phyloP scores from a whole-genome alignment of 345 rosid genomes.

The Dipteronia sinensis region DNA sequence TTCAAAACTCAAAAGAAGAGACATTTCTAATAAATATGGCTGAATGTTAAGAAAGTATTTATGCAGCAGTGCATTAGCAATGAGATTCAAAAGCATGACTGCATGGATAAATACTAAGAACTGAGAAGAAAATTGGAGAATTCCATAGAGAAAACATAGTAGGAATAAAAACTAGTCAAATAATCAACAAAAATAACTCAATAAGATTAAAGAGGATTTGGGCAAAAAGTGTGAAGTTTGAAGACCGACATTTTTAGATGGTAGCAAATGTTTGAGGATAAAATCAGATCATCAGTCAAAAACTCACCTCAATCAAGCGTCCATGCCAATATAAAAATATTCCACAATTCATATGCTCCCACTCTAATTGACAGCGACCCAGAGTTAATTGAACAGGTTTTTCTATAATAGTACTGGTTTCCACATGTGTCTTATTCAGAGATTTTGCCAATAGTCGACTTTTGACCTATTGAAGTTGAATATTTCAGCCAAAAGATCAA shows the following conservation, averaged over 20 bases:
- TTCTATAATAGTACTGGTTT: conserved; percentile 23
- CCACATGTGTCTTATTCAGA: conserved; percentile 25
- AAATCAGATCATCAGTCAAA: not conserved
- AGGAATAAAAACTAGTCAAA: not conserved
- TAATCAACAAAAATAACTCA: not conserved
- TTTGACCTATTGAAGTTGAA: conserved; percentile 29
- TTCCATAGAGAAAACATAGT: too few relatives aligned
- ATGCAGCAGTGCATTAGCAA: not conserved
- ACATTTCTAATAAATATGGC: not conserved
- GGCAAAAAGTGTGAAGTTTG: not conserved
- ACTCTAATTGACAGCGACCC: conserved; percentile 42
- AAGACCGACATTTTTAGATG: not conserved
- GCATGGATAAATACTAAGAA: too few relatives aligned
- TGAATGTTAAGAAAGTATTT: not conserved
- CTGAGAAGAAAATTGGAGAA: too few relatives aligned
- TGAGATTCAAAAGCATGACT: too few relatives aligned
- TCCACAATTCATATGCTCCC: conserved; percentile 40
- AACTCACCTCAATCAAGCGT: conserved; percentile 38
- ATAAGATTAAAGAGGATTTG: not conserved
- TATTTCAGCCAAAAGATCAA: conserved; percentile 13
- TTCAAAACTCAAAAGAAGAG: not conserved
- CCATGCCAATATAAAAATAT: conserved; percentile 45
- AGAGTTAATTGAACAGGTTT: conserved; percentile 32
- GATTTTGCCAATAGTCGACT: conserved; percentile 34
- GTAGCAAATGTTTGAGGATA: not conserved